Base-by-base conservation (phyloP, 2,329 filamentous ascomycete genomes). In the Dactylonectria estremocensis region DNA sequence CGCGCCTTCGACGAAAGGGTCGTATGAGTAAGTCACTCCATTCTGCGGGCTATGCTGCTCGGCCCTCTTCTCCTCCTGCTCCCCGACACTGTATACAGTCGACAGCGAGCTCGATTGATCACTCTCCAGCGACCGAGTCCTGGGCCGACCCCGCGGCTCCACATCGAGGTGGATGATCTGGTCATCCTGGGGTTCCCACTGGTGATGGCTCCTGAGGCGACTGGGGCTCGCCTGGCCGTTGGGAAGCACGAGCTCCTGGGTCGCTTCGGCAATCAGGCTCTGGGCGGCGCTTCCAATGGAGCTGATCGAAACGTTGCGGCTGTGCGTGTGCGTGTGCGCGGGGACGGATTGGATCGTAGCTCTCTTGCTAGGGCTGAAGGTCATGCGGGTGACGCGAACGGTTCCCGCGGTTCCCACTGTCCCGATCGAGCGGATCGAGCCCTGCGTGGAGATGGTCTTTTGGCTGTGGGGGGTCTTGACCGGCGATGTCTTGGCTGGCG, bases 21-120 rank as follows among this genome's bases (percentile, higher is more conserved):
- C 80, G 22, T 74, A 64, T 2, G 59, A 31, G 16, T 43, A 69
- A 46, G 33, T 66, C 10, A 13, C 22, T 6, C n/a, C n/a, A 10
- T 33, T 54, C 3, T n/a, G 20, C 10, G 60, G 9, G 13, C 9
- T 20, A 1, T 20, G 52, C 16, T 69, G 58, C 3, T 75, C 70
- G 2, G 28, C 50, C 8, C 59, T 65, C 18, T 78, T 78, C 7
- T 83, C 81, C 9, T 84, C 82, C 1, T 80, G 78, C 60, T 88
- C 86, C 33, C 87, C 86, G 54, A 85, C 85, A 65, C 87, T 89
- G 69, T 89, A 88, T 5, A 90, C 76, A 0, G 88, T 90, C 4
- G 88, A 90, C 5, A 90, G 78, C 2, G 86, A 84, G 45, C 86
- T 89, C 0, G 86, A 88, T 14, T 82, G 78, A 9, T 85, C 81